Conservation (phyloP, 176 grass and related monocot genomes). For the Pontederia crassipes region DNA sequence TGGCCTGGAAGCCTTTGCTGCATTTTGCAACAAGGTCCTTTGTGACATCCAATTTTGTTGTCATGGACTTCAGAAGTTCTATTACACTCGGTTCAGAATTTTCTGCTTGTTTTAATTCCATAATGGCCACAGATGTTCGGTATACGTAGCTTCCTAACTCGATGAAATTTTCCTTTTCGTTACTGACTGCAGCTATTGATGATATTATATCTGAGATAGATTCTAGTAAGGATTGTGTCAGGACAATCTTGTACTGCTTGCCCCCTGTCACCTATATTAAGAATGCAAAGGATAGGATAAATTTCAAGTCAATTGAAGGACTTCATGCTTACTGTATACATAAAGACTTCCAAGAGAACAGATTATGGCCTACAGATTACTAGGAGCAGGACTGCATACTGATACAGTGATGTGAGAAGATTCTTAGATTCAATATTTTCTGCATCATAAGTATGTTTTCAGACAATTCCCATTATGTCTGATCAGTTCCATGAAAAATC, state of each 20-base stretch:
- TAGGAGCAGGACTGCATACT: too few relatives aligned
- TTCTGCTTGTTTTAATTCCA: slow-evolving; percentile 28
- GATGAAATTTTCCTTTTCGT: slow-evolving; percentile 39
- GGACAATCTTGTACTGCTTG: too few relatives aligned
- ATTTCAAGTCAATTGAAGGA: too few relatives aligned
- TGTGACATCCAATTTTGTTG: slow-evolving; percentile 52
- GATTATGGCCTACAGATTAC: too few relatives aligned
- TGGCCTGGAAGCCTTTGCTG: slow-evolving; percentile 16
- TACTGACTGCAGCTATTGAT: slow-evolving; percentile 9
- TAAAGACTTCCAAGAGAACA: too few relatives aligned
- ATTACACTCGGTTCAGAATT: slow-evolving; percentile 13
- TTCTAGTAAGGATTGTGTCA: slow-evolving; percentile 16
- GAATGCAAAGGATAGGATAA: background rate
- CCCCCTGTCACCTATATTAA: too few relatives aligned
- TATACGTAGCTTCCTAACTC: slow-evolving; percentile 37
- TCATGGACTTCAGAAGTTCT: slow-evolving; percentile 38
- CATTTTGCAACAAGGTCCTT: slow-evolving; percentile 54
- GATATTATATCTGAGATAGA: slow-evolving; percentile 47
- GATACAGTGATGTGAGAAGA: too few relatives aligned
- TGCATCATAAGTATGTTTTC: too few relatives aligned
- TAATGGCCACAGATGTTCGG: background rate
- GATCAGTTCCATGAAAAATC: too few relatives aligned
- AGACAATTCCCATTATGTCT: too few relatives aligned
- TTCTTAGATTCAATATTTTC: too few relatives aligned
- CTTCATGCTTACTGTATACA: too few relatives aligned